Evolutionary conservation across 208 protist species (phyloP), one percentile per base, ranked within the genome.

Genomic region (Acanthamoeba triangularis): DNA sequence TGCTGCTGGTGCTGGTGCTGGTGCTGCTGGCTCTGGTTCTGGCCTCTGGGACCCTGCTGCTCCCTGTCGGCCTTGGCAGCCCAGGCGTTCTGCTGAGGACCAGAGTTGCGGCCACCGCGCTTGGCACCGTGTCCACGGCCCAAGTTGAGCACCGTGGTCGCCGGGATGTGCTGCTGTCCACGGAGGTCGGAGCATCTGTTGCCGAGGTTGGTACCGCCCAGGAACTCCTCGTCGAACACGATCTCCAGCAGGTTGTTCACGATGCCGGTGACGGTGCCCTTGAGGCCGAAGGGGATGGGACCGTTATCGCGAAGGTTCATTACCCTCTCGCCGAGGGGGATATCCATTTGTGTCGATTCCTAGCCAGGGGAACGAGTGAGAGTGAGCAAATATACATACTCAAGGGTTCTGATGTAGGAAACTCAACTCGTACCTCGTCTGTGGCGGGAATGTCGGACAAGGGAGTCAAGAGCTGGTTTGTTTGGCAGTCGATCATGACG

Each of bases 221-320:
- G 61, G 87, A 93, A 93, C 59, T 93, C 59, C 33, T 93, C 87
- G 74, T 93, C 87, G 87, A 93, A 93, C 61, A 93, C 87, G 33
- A 93, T 10, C 25, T 93, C 87, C 28, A 93, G 59, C 14, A 93
- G 52, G 33, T 93, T 93, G n/a, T 28, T 28, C 23, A 76, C 63
- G 37, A 93, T 74, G 16, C 87, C 87, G 20, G 47, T 54, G 16
- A 93, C 63, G 25, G 87, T 93, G 54, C 87, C 87, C 52, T 69
- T 93, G 13, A 93, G 41, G 63, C 87, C 87, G 28, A 93, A 93
- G 1, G 87, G 87, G 20, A 93, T 74, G 16, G 87, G 87, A 2
- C 87, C 87, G 18, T 65, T 93, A 30, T 74, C 61, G 25, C 47
- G 33, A 52, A 93, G 63, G 63, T 74, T 93, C 61, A 93, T 93